Base-by-base conservation (phyloP, 2,329 filamentous ascomycete genomes). In the Emydomyces testavorans region DNA sequence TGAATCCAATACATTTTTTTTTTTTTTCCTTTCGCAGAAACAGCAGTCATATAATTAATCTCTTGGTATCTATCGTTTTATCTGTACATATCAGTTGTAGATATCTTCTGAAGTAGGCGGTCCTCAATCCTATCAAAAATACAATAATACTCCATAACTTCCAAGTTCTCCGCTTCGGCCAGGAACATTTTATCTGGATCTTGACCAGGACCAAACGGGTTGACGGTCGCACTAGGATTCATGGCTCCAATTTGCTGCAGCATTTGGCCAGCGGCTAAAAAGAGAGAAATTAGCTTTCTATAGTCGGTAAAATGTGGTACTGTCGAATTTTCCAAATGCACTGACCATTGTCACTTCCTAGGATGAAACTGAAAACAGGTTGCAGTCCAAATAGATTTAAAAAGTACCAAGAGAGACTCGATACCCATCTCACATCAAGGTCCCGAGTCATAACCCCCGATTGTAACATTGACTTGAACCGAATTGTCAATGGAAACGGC, bases 401-500 rank as follows among this genome's bases (percentile, higher is more conserved):
- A 63, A 98, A 96, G 72, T 98, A 98, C 89, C 92, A 98, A 51
- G 88, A 94, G 66, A 98, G 81, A 67, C 88, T 94, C 0, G 89
- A 95, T 69, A 98, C 94, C 92, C 92, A 98, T 67, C 90, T 79
- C 8, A 94, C 92, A 62, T 98, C 93, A 71, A 98, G 82, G 64
- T 98, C 92, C 60, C 82, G 83, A 21, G 93, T 98, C 54, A 88
- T 88, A 37, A 98, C 90, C 59, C 92, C 92, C 35, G 90, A 90
- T 71, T 98, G 92, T 46, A 98, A 76, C 92, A 98, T 98, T 57
- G 87, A 92, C 76, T 98, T 98, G 77, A 98, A 98, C 66, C 94
- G 93, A 66, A 95, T 89, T 26, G 92, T 98, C 56, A 98, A 77
- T 2, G 93, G 92, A 66, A 98, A 98, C 0, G 92, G 92, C 21